Evolutionary conservation across 2,329 filamentous ascomycete genomes (phyloP), one percentile per base, ranked within the genome.

Genomic region (Orbilia oligospora): DNA sequence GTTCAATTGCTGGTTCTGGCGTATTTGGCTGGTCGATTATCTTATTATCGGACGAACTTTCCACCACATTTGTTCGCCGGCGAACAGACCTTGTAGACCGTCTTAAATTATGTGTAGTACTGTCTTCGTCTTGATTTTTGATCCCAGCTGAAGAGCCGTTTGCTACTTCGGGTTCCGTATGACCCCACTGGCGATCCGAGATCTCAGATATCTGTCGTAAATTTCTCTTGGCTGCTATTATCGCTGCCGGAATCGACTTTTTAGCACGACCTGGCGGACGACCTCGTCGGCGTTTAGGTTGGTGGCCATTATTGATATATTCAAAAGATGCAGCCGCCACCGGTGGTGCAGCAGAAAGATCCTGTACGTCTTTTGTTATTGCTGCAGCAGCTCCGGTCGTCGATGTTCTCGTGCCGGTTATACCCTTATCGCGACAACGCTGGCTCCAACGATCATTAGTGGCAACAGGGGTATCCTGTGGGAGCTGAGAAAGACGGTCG

Each of bases 121-220:
- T 36, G 9, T 44, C 12, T 44, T 61, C 53, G 22, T 61, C 56
- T 27, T 24, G 56, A 16, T n/a, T 38, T 22, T 18, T 4, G 14
- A 30, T 20, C 4, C 20, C 64, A 18, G 46, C 36, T 33, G 33
- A 24, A 46, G 51, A 20, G 36, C 22, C 51, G 5, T 24, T 36
- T 5, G 51, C 41, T 22, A 46, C 18, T 55, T 67, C 51, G 9
- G 66, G 36, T 27, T 58, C 61, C 12, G 46, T 46, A 16, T 33
- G 44, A n/a, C 27, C 61, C 73, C 73, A 77, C 46, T 77, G 67
- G 14, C n/a, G 58, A n/a, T 77, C 73, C 12, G 73, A 77, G 5
- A 71, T 63, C 9, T 77, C 51, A 8, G 67, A 71, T 16, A 71
- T 61, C 27, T 44, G 18, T 24, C 56, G 51, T 20, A 77, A 44